Conservation (phyloP, 23 red algal species). For the Gracilariopsis chorda region DNA sequence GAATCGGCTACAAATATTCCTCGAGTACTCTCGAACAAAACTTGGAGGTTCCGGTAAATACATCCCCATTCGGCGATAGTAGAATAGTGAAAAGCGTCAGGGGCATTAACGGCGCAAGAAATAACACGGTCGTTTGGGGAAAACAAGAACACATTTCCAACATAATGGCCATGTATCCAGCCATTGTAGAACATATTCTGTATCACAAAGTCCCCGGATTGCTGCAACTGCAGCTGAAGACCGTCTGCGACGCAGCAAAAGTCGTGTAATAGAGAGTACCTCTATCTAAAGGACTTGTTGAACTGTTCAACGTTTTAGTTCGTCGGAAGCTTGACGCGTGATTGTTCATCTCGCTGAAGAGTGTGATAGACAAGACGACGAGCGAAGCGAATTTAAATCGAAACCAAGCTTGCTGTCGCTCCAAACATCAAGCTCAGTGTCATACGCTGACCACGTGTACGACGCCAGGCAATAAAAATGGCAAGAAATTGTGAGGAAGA, state of each 20-base stretch:
- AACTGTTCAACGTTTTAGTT: neutral
- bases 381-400: neutral
- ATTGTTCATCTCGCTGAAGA: neutral
- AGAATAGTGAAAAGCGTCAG: neutral
- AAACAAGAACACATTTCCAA: neutral
- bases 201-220: neutral
- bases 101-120: neutral
- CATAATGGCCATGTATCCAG: neutral
- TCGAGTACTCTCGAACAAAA: neutral
- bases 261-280: neutral
- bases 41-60: neutral
- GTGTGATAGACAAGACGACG: neutral
- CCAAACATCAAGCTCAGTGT: neutral
- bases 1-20: neutral
- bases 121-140: neutral
- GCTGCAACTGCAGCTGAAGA: neutral
- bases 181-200: neutral
- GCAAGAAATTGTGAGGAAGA: neutral
- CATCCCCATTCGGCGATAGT: neutral
- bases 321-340: neutral
- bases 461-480: slow-evolving; percentile 8
- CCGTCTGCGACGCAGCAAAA: neutral
- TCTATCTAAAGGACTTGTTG: neutral
- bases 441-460: neutral
- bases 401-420: neutral